Percentiles rank a stretch among this genome's conserved stretches.
Conservation (phyloP, 2,329 filamentous ascomycete species). For the Lasiodiplodia sp. region DNA sequence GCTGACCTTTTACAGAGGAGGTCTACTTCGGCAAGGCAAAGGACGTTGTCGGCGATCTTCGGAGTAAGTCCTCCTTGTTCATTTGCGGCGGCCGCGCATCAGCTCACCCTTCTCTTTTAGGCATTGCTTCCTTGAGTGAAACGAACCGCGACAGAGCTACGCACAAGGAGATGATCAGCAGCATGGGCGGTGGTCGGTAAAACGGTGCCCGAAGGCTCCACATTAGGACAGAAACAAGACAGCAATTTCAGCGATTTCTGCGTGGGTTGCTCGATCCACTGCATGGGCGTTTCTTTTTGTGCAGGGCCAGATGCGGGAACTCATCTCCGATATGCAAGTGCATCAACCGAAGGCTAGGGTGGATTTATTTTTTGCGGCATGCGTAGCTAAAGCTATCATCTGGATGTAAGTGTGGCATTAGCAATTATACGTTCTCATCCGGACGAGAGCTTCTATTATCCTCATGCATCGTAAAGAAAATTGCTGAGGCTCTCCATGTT, state of each 20-base stretch:
- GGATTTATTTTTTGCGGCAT: too few relatives aligned
- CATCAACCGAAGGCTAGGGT: background rate
- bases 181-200: conserved; percentile 46
- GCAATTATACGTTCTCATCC: too few relatives aligned
- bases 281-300: conserved; percentile 3
- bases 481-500: too few relatives aligned
- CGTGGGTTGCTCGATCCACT: conserved; percentile 2
- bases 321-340: conserved; percentile 2
- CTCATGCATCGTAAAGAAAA: too few relatives aligned
- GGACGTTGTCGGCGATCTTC: conserved; percentile 94
- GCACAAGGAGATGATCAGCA: conserved; percentile 84
- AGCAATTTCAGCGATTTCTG: background rate
- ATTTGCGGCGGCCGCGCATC: background rate
- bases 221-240: background rate
- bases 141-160: conserved; percentile 82
- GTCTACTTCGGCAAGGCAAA: conserved; percentile 99
- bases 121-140: conserved; percentile 81
- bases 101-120: conserved; percentile 44
- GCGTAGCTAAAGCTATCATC: too few relatives aligned
- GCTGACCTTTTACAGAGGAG: conserved; percentile 66
- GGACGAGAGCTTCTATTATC: too few relatives aligned
- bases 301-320: background rate
- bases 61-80: conserved; percentile 64
- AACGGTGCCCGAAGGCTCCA: conserved; percentile 10
- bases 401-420: too few relatives aligned